Evolutionary conservation across 140 eudicot genomes (phyloP), one percentile per base, ranked within the genome.

Genomic region (Oenanthe javanica): DNA sequence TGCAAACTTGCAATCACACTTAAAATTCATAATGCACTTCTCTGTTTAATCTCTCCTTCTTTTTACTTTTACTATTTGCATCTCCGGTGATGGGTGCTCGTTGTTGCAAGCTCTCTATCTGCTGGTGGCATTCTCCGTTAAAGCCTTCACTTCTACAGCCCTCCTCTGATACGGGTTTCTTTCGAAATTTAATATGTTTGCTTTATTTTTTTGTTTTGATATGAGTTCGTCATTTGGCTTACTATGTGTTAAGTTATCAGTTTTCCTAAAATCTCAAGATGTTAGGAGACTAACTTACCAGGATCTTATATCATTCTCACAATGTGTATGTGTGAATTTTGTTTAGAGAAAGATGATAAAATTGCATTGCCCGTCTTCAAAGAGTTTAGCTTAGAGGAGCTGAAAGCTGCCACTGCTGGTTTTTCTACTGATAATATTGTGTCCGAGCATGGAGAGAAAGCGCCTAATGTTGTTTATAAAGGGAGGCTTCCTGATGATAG

Each of bases 371-470:
- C 76, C 4, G 3, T 40, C 2, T 72, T 72, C 3, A 72, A 18
- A 72, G 76, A 72, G 50, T 72, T 72, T 72, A 72, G 76, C 25
- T 72, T 72, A 42, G 76, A 72, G 76, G 76, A 72, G 76, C 76
- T 72, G 25, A 72, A 72, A 42, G 76, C 14, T 40, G 76, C 76
- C 12, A 72, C 76, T 18, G n/a, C 2, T 72, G 76, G 48, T 72
- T 72, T 72, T 72, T 13, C 25, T 15, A 36, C 49, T 19, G 76
- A 72, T 72, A 72, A 72, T 42, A 72, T 72, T 15, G 76, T 72
- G 23, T 72, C 76, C 18, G 76, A 72, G 76, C 76, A 72, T 19
- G 76, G 76, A 19, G 76, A 72, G 76, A 72, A 72, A 18, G 76
- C 76, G 42, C 76, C 76, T 21, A 72, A 72, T 72, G 76, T 72